A percentile compares a stretch with the other conserved stretches of the same genome.
phyloP scores from a whole-genome alignment of 768 basidiomycete species.

The Tricholoma terreum region DNA sequence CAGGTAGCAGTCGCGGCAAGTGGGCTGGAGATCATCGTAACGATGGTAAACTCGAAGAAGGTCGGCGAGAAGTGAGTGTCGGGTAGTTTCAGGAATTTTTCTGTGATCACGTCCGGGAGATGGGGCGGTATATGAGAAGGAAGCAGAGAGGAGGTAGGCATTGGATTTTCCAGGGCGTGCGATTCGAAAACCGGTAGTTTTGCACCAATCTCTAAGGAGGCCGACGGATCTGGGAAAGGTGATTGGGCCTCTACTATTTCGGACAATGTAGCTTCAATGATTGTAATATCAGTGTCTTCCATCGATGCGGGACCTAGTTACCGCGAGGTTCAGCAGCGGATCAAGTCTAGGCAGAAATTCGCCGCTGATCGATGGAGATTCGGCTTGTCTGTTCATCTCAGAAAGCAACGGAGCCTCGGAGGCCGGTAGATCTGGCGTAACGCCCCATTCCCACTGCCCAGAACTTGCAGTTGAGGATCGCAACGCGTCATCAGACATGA shows the following conservation, averaged over 20 bases:
- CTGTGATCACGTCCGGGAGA: neutral
- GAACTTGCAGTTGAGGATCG: neutral
- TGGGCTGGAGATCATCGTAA: conserved; percentile 43
- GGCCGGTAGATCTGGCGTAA: neutral
- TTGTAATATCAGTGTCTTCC: neutral
- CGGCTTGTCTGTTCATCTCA: neutral
- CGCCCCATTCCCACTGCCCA: neutral
- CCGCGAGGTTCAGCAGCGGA: neutral
- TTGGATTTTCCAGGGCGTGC: too few species aligned
- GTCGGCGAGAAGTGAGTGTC: conserved; percentile 42
- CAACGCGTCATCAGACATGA: neutral
- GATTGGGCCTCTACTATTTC: neutral
- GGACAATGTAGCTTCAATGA: neutral
- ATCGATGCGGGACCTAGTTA: neutral
- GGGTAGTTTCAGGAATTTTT: conserved; percentile 1
- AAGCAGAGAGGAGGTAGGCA: neutral
- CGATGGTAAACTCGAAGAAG: conserved; percentile 39
- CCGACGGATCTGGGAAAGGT: neutral
- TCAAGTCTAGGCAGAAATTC: neutral
- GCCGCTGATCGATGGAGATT: neutral
- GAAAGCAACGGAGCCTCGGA: neutral
- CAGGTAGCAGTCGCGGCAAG: conserved; percentile 68
- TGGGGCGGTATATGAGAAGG: neutral
- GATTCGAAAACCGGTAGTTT: neutral
- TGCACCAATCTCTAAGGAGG: neutral